phyloP scores from a whole-genome alignment of 1,284 basidiomycete species.

The Peniophora sp. region DNA sequence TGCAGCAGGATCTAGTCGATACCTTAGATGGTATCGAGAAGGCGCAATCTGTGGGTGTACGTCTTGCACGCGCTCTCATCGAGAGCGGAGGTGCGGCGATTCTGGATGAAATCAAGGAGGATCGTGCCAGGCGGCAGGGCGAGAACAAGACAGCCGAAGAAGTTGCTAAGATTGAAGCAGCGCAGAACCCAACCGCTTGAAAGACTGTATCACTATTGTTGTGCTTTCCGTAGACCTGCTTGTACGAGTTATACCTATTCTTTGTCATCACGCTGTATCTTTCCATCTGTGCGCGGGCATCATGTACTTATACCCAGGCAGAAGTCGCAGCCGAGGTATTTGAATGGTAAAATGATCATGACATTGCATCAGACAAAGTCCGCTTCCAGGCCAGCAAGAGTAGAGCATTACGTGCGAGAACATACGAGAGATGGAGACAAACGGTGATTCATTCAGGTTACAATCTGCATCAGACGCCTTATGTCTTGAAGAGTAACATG shows the following conservation, averaged over 20 bases:
- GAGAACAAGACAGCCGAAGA: no score
- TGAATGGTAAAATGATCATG: no score
- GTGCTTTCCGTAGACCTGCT: no score
- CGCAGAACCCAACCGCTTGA: no score
- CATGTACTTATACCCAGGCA: no score
- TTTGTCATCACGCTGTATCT: no score
- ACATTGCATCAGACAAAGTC: slow-evolving; percentile 14
- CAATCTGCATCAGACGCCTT: neutral
- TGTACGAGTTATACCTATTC: no score
- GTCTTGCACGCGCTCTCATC: slow-evolving; percentile 57
- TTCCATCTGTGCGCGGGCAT: no score
- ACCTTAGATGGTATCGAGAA: slow-evolving; percentile 49
- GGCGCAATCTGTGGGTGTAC: slow-evolving; percentile 62
- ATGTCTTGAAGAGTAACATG: slow-evolving; percentile 33
- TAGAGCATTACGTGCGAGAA: neutral
- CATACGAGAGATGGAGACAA: neutral
- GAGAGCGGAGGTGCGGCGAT: slow-evolving; percentile 68
- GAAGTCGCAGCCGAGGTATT: no score
- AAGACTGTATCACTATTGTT: no score
- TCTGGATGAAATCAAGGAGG: slow-evolving; percentile 69
- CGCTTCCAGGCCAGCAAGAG: neutral
- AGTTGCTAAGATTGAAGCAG: no score
- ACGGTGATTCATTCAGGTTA: neutral
- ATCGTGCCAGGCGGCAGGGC: slow-evolving; percentile 43
- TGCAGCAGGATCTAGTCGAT: slow-evolving; percentile 55